Evolutionary conservation across 1,139 yeast species (phyloP), one percentile per base, ranked within the genome.

Genomic region (Saccharomyces pastorianus): DNA sequence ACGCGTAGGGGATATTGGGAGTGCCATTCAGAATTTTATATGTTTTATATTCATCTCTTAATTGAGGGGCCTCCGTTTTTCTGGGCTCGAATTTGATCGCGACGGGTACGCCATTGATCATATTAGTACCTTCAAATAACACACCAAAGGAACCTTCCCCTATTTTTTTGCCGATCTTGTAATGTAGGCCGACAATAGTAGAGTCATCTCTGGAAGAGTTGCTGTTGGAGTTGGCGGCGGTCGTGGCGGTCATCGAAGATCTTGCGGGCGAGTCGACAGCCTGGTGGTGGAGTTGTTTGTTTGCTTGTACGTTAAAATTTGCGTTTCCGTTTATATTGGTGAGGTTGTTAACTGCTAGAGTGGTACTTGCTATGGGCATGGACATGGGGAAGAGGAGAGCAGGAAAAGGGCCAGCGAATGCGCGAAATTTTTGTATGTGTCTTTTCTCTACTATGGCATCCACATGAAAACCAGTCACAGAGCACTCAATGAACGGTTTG

Each of bases 131-230:
- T 73, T 86, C 95, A 64, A 86, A 86, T 53, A 86, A 80, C 44
- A 86, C 88, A 54, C 95, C 95, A 70, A 86, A 86, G 1, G 93
- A 85, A 23, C 95, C 95, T 70, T 85, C 95, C 55, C 95, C 95
- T 52, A 86, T 85, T 70, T 86, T 86, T 70, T 85, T 86, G 50
- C 93, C 93, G 52, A 86, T 84, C 64, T 84, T 82, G 69, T 85
- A 86, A 70, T 86, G 93, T 59, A 86, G 76, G 0, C 95, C 95
- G 51, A 86, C 91, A 46, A 85, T 87, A 58, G 71, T 67, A 1
- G 70, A 63, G 53, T 66, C 70, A 50, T 67, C 70, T 47, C 65
- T 60, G 26, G 61, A 17, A 28, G 54, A 31, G 46, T 32, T 48
- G 23, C 27, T 17, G 14, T 49, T 34, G 28, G 46, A 23, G 46